A percentile compares a stretch with the other conserved stretches of the same genome.
These are phyloP conservation scores for Diplodia seriata DNA, from an alignment of 2,329 filamentous ascomycete genomes.

Conservation along the genomic window DNA sequence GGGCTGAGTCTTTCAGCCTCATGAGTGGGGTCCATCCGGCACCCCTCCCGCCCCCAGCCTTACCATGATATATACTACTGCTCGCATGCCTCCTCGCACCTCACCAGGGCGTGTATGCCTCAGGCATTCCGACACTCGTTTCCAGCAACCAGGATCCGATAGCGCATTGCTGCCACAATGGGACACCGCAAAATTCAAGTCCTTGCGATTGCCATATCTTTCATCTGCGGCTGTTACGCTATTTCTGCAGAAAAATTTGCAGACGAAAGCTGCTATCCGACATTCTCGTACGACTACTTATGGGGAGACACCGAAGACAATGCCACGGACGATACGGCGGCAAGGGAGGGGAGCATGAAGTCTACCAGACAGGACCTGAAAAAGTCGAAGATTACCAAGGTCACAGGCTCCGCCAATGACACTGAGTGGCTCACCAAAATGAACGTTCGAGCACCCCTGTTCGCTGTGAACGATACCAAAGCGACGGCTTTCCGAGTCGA, in stretches of 20 bases:
- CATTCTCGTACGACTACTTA: neutral
- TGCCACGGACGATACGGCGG: no score
- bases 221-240: neutral
- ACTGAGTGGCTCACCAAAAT: neutral
- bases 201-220: no score
- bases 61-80: neutral
- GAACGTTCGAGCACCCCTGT: neutral
- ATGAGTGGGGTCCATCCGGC: neutral
- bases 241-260: neutral
- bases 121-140: neutral
- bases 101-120: neutral
- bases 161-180: neutral
- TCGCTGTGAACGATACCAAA: neutral
- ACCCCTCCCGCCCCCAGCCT: neutral
- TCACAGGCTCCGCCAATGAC: neutral
- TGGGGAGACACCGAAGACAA: neutral
- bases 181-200: no score
- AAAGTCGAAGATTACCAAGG: neutral
- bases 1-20: slow-evolving; percentile 8
- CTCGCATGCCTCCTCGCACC: neutral
- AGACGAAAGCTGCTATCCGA: neutral
- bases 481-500: neutral
- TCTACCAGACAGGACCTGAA: neutral
- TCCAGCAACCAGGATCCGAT: no score
- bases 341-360: no score